Evolutionary conservation across 1,139 yeast genomes (phyloP).

Genomic region (Magnusiomyces ingens): DNA sequence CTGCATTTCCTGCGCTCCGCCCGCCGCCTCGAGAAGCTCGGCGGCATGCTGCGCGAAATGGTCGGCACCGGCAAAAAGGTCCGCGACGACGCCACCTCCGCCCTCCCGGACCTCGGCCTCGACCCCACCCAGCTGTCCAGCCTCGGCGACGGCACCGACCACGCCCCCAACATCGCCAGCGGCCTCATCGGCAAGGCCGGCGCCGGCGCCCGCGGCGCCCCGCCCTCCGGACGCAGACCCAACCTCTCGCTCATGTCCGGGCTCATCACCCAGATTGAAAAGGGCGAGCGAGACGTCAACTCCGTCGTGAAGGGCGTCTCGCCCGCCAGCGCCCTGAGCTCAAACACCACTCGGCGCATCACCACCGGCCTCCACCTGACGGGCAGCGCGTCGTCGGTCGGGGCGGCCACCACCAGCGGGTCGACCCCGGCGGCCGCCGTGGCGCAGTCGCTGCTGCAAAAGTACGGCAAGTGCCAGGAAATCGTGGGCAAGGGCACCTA

Average conservation of each 20-base stretch:
- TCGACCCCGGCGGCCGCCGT: conserved; percentile 28
- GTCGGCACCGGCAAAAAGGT: conserved; percentile 62
- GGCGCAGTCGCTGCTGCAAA: conserved; percentile 43
- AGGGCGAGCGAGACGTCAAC: conserved; percentile 18
- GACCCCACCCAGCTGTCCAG: conserved; percentile 6
- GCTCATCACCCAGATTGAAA: conserved; percentile 60
- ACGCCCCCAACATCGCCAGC: conserved; percentile 6
- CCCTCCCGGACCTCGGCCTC: conserved; percentile 55
- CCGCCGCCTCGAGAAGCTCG: conserved; percentile 79
- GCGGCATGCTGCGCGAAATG: conserved; percentile 79
- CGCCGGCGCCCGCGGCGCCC: background rate
- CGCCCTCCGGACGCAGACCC: background rate
- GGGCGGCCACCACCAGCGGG: conserved; percentile 32
- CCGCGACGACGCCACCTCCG: conserved; percentile 74
- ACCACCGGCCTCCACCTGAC: conserved; percentile 22
- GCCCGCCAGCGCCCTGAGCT: background rate
- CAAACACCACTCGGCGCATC: conserved; percentile 11
- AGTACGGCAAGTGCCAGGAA: conserved; percentile 75
- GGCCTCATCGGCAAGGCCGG: conserved; percentile 21
- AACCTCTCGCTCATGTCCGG: conserved; percentile 74
- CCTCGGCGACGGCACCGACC: conserved; percentile 11
- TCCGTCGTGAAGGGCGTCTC: conserved; percentile 9
- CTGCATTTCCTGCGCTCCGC: conserved; percentile 73
- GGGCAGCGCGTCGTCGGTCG: conserved; percentile 29
- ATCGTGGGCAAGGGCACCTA: conserved; percentile 81